Evolutionary conservation across 1,284 basidiomycete genomes (phyloP).

Genomic region (Vanrija sp.): DNA sequence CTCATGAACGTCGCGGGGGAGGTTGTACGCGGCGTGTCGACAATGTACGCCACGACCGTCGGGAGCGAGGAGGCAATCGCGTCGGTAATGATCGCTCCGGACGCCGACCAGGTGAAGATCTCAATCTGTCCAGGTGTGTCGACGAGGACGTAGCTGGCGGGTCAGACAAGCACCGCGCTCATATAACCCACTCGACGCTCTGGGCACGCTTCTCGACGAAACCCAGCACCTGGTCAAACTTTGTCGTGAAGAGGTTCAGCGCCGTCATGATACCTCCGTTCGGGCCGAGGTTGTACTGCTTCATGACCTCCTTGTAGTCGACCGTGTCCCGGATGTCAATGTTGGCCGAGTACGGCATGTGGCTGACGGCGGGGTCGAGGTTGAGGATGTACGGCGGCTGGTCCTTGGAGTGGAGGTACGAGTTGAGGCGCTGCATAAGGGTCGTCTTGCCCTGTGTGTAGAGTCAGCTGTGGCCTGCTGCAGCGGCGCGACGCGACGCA

Average conservation of each 20-base stretch:
- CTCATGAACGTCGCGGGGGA: slow-evolving; percentile 99
- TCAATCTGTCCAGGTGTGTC: slow-evolving; percentile 99
- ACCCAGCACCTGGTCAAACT: slow-evolving; percentile 94
- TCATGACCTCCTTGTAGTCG: slow-evolving; percentile 98
- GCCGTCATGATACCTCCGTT: slow-evolving; percentile 98
- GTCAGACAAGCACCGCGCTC: neutral
- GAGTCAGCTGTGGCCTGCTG: neutral
- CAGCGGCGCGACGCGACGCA: slow-evolving; percentile 19
- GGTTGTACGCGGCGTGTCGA: slow-evolving; percentile 93
- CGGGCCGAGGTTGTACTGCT: slow-evolving; percentile 98
- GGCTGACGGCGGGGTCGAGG: slow-evolving; percentile 91
- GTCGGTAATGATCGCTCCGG: slow-evolving; percentile 96
- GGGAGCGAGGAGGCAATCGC: slow-evolving; percentile 92
- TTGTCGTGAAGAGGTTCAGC: slow-evolving; percentile 96
- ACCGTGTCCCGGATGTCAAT: slow-evolving; percentile 98
- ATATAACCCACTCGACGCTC: slow-evolving; percentile 74
- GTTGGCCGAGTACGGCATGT: slow-evolving; percentile 88
- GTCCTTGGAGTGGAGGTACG: slow-evolving; percentile 64
- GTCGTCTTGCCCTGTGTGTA: slow-evolving; percentile 83
- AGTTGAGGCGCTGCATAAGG: slow-evolving; percentile 88
- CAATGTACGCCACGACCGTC: slow-evolving; percentile 92
- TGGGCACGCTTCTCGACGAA: slow-evolving; percentile 88
- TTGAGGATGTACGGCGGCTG: slow-evolving; percentile 91
- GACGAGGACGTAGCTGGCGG: slow-evolving; percentile 75
- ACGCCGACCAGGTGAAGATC: slow-evolving; percentile 99